Evolutionary conservation across 768 basidiomycete species (phyloP), one percentile per base, ranked within the genome.

Genomic region (Tricholoma saponaceum): DNA sequence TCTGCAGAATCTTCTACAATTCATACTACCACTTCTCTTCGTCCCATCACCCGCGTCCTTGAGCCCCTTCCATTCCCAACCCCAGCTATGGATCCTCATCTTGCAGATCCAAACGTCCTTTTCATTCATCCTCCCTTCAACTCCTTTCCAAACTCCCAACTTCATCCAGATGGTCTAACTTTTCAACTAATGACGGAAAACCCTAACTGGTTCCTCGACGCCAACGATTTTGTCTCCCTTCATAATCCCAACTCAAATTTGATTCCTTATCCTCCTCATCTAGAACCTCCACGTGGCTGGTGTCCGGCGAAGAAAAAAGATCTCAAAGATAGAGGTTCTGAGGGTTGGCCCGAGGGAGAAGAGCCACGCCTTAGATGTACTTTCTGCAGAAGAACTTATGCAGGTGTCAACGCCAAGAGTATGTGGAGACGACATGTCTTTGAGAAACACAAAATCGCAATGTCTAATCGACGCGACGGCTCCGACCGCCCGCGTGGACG

Each of bases 371-470:
- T 93, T 23, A 79, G 90, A 50, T 93, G 90, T 71, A 92, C 90
- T 1, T 92, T 93, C 66, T 93, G 90, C 64, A 76, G 91, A 62
- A 80, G 91, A 62, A 87, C 85, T 5, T 93, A 93, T 64, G 87
- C 90, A 3, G 90, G 90, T 10, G 88, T 90, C 30, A 93, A 93
- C 67, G 91, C 90, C 5, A 92, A 92, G 72, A 92, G 90, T 66
- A 93, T 93, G 90, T 93, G 90, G 90, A 76, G 90, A 58, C 79
- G 90, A 49, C 90, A 93, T 69, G 90, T 93, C 28, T 91, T 87
- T 60, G 91, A 93, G 72, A 92, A 92, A 67, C 90, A 93, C 69
- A 92, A 90, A 71, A 89, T 93, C 65, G 89, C 90, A 37, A 92
- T 93, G 91, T 80, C 89, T 35, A 93, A 93, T 64, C 80, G 91